Evolutionary conservation across 768 basidiomycete species (phyloP).

Genomic region (Leucogyrophana mollusca): DNA sequence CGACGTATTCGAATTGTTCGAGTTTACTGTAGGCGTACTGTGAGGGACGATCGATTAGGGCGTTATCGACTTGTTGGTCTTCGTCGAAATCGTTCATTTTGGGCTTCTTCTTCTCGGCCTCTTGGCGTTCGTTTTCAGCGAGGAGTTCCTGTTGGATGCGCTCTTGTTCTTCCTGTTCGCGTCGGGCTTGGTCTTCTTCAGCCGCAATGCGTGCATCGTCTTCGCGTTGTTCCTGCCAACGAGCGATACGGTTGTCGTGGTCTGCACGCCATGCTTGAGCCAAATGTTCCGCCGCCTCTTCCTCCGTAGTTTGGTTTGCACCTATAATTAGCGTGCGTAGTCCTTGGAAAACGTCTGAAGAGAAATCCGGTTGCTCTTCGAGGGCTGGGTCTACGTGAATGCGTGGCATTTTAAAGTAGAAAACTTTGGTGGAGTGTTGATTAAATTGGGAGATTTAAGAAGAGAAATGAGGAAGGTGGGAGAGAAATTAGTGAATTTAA

Average conservation of each 20-base stretch:
- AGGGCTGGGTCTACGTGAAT: neutral
- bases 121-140: neutral
- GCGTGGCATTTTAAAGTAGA: neutral
- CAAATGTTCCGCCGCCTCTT: neutral
- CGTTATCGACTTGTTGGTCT: too few relatives aligned
- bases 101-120: conserved; percentile 1
- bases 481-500: too few relatives aligned
- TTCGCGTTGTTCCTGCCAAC: neutral
- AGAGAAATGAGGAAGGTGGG: too few relatives aligned
- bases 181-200: neutral
- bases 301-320: neutral
- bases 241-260: neutral
- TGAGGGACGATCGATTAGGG: too few relatives aligned
- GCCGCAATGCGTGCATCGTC: neutral
- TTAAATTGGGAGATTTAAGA: too few relatives aligned
- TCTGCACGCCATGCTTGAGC: neutral
- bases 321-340: neutral
- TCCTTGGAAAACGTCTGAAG: neutral
- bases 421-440: too few relatives aligned
- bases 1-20: too few relatives aligned
- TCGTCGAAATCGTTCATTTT: neutral
- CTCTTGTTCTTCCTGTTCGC: neutral
- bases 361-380: neutral
- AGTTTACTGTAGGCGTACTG: too few relatives aligned
- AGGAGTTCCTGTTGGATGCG: neutral